These are phyloP conservation scores for Exophiala aquamarina DNA, from an alignment of 2,329 filamentous ascomycete genomes.

Conservation along the genomic window DNA sequence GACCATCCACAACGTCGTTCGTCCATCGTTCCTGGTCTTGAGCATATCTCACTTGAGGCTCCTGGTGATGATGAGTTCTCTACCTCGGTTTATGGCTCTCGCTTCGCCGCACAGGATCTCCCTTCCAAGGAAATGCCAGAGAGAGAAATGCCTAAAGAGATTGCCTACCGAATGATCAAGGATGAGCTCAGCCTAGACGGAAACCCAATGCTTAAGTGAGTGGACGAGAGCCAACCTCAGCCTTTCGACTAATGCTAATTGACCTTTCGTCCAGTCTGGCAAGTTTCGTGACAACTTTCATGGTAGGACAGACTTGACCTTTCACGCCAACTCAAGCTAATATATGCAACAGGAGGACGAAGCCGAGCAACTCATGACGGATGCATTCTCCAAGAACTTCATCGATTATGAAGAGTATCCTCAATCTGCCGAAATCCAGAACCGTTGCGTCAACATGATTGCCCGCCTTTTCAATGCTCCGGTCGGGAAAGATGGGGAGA, in stretches of 20 bases:
- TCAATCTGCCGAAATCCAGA: slow-evolving; percentile 80
- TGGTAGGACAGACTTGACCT: slow-evolving; percentile 58
- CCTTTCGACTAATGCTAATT: no score
- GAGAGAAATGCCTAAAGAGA: slow-evolving; percentile 81
- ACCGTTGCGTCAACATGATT: slow-evolving; percentile 89
- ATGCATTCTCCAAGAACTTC: slow-evolving; percentile 93
- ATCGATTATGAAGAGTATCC: slow-evolving; percentile 87
- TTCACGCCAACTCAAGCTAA: neutral
- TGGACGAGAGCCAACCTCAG: neutral
- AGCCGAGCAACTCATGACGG: slow-evolving; percentile 91
- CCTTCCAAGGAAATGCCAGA: slow-evolving; percentile 87
- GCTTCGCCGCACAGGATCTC: slow-evolving; percentile 77
- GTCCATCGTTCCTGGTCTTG: slow-evolving; percentile 27
- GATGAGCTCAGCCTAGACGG: slow-evolving; percentile 90
- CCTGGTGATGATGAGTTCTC: slow-evolving; percentile 56
- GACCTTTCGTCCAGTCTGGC: slow-evolving; percentile 62
- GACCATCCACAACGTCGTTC: slow-evolving; percentile 14
- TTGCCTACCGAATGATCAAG: slow-evolving; percentile 97
- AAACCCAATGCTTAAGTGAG: slow-evolving; percentile 72
- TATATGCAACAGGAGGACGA: slow-evolving; percentile 70
- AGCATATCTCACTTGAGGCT: slow-evolving; percentile 41
- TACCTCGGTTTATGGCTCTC: slow-evolving; percentile 83
- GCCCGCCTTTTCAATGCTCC: slow-evolving; percentile 85
- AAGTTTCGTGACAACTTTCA: slow-evolving; percentile 94
- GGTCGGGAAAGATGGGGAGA: slow-evolving; percentile 51